These are phyloP conservation scores for Globisporangium canariense DNA, from an alignment of 352 stramenopile genomes.

Conservation along the genomic window DNA sequence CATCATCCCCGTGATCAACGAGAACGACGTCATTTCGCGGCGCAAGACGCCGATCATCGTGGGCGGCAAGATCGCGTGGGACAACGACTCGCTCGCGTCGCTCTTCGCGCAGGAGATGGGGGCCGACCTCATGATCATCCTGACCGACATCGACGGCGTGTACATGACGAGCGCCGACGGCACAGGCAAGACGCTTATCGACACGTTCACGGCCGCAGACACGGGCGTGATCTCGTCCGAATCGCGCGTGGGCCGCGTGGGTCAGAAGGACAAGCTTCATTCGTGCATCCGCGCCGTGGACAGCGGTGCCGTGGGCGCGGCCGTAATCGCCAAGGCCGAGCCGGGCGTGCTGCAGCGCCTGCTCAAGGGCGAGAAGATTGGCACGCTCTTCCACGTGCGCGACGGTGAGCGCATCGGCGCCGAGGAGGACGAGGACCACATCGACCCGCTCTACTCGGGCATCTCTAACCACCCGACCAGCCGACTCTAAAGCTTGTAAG, in stretches of 20 bases:
- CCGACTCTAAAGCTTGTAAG: not conserved
- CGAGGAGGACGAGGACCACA: conserved; percentile 40
- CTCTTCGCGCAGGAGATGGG: conserved; percentile 71
- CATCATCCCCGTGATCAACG: conserved; percentile 85
- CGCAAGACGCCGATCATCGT: conserved; percentile 62
- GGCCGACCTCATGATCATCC: conserved; percentile 72
- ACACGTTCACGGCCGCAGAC: conserved; percentile 44
- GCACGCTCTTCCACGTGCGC: conserved; percentile 58
- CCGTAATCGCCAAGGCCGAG: conserved; percentile 65
- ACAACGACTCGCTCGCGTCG: conserved; percentile 83
- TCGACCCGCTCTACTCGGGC: conserved; percentile 67
- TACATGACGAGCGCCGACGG: conserved; percentile 31
- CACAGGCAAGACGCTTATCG: conserved; percentile 36
- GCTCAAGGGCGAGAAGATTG: conserved; percentile 61
- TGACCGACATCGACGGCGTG: conserved; percentile 75
- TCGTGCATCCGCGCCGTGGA: conserved; percentile 79
- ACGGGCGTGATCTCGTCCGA: conserved; percentile 41
- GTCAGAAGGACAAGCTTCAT: conserved; percentile 80
- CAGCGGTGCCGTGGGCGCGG: conserved; percentile 51
- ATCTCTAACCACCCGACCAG: conserved; percentile 31
- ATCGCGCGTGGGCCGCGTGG: conserved; percentile 56
- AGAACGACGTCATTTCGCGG: conserved; percentile 81
- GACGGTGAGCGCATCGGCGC: conserved; percentile 46
- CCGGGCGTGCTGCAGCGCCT: conserved; percentile 58
- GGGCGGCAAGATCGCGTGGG: conserved; percentile 67